Conservation (phyloP, 176 grass and related monocot species). For the Metroxylon sagu region DNA sequence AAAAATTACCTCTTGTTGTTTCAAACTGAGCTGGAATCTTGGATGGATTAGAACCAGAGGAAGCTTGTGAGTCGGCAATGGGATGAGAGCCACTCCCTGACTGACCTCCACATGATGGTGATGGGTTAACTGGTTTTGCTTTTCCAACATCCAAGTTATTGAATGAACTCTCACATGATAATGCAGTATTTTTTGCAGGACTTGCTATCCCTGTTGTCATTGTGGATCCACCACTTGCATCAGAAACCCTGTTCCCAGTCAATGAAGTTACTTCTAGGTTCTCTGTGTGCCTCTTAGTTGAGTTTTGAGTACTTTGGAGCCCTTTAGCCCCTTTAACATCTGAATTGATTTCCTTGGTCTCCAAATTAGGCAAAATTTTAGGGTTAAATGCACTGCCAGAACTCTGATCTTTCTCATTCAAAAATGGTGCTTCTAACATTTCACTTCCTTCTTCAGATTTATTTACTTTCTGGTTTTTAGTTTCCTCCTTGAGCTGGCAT, state of each 20-base stretch:
- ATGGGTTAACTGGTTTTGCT: conserved; percentile 25
- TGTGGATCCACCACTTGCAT: conserved; percentile 6
- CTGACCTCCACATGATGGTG: not conserved
- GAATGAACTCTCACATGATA: conserved; percentile 24
- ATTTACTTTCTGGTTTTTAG: conserved; percentile 35
- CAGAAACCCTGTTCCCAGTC: conserved; percentile 15
- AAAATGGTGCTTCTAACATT: conserved; percentile 20
- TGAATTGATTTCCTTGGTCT: conserved; percentile 37
- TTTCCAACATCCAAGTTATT: conserved; percentile 23
- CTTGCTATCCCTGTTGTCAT: not conserved
- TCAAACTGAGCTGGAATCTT: conserved; percentile 25
- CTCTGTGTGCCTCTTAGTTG: conserved; percentile 27
- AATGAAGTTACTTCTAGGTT: conserved; percentile 14
- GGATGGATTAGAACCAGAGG: conserved; percentile 19
- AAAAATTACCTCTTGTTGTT: conserved; percentile 42
- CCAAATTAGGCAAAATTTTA: conserved; percentile 23
- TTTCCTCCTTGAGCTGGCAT: conserved; percentile 51
- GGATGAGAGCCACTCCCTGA: not conserved
- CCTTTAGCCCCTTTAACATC: conserved; percentile 21
- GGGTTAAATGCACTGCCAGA: conserved; percentile 6
- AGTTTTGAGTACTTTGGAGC: conserved; percentile 22
- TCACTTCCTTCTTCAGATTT: conserved; percentile 35
- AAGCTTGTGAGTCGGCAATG: conserved; percentile 17
- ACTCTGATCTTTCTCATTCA: conserved; percentile 25
- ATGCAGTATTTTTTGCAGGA: conserved; percentile 27